Percentiles rank a stretch among this genome's conserved stretches.
phyloP scores from a whole-genome alignment of 495 filamentous ascomycete species.

The Penicillium canescens region DNA sequence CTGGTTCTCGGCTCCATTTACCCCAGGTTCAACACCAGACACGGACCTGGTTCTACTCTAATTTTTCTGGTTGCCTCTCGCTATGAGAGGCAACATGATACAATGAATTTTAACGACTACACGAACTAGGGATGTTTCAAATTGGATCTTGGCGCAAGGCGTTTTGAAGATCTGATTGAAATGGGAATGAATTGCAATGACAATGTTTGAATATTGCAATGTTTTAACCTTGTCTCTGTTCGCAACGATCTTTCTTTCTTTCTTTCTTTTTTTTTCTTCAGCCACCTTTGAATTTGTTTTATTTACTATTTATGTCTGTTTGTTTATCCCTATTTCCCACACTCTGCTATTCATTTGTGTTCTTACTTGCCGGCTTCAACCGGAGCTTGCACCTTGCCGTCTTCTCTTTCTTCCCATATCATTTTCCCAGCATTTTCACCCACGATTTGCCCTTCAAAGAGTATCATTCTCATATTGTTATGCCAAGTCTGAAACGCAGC shows the following conservation, averaged over 20 bases:
- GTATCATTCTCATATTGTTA: not conserved
- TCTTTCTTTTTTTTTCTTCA: not conserved
- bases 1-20: not conserved
- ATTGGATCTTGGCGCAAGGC: constrained; percentile 20
- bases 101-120: constrained; percentile 21
- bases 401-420: not conserved
- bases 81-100: constrained; percentile 6
- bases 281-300: not conserved
- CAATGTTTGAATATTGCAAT: constrained; percentile 7
- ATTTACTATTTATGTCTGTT: not conserved
- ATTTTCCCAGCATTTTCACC: not conserved
- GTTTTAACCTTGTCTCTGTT: constrained; percentile 3
- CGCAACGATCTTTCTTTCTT: not conserved
- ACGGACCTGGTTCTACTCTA: not conserved
- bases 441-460: not conserved
- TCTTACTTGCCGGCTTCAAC: no score
- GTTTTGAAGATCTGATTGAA: constrained; percentile 15
- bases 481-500: not conserved
- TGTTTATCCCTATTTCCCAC: not conserved
- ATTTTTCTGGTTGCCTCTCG: not conserved
- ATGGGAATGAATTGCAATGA: constrained; percentile 6
- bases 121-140: constrained; percentile 16
- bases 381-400: not conserved
- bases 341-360: no score
- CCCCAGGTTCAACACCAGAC: not conserved